Evolutionary conservation across 352 stramenopile species (phyloP), one percentile per base, ranked within the genome.

Genomic region (Phytophthora capsici): DNA sequence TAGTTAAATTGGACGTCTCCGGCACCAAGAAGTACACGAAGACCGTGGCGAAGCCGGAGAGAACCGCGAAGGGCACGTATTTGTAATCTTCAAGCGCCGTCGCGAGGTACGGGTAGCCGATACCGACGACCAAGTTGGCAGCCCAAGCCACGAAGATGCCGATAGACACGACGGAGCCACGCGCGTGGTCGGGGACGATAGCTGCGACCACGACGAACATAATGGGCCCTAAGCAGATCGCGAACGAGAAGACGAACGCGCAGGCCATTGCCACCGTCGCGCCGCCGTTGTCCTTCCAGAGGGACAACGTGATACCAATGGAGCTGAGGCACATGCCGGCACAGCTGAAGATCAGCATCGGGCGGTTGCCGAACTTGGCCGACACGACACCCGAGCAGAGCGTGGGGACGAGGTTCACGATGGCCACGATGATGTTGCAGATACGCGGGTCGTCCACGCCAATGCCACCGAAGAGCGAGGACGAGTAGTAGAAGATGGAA

Each of bases 401-500:
- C 13, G 58, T 71, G 22, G 71, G 60, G 22, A 81, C 40, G n/a
- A 81, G 16, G 38, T 78, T 78, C 7, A 80, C 62, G 40, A 75
- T 71, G 14, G 52, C 62, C 41, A 84, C 57, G 40, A 81, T 80
- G 36, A 80, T 63, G 32, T 63, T 73, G 50, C 65, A 64, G 43
- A 81, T 30, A 8, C 75, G 75, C 0, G 37, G 46, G 28, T 84
- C 66, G 10, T 32, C 46, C 5, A 84, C 49, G 5, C 75, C 75
- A 13, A 69, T 56, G 19, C 48, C 54, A n/a, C 58, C 49, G 26
- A 81, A 81, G n/a, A 84, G 63, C 16, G 47, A 65, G 17, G 73
- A 82, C 37, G 78, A 85, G 70, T 87, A 84, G 58, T 73, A 77
- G 52, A 81, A 79, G 43, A 84, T 66, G 6, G 75, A 65, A 53